Conservation (phyloP, 192 early-diverging fungal genomes). For the Coemansia sp. region DNA sequence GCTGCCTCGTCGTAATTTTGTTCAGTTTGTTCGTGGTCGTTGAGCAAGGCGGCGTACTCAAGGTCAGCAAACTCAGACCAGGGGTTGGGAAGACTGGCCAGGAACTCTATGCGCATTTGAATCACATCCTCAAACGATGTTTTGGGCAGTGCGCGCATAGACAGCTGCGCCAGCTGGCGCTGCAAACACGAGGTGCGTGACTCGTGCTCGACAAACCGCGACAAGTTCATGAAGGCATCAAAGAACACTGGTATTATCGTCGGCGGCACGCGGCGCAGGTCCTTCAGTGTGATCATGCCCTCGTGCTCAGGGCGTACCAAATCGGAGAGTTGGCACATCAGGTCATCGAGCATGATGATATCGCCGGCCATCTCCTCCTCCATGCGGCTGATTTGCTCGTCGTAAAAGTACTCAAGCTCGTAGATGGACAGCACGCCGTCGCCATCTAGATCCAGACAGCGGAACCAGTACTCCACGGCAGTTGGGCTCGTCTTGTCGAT, state of each 20-base stretch:
- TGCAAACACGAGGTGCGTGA: constrained; percentile 48
- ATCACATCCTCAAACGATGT: constrained; percentile 45
- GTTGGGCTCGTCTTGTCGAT: constrained; percentile 71
- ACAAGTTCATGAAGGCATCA: constrained; percentile 54
- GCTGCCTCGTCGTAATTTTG: background rate
- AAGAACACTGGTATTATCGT: constrained; percentile 44
- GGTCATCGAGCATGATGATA: constrained; percentile 47
- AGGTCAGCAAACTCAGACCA: constrained; percentile 55
- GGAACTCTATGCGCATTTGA: constrained; percentile 45
- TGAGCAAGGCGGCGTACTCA: constrained; percentile 51
- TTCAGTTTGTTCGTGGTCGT: constrained; percentile 40
- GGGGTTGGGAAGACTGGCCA: constrained; percentile 45
- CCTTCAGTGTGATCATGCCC: constrained; percentile 51
- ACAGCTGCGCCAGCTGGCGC: constrained; percentile 48
- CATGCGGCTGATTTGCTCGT: constrained; percentile 76
- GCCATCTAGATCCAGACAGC: constrained; percentile 86
- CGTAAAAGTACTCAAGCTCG: constrained; percentile 82
- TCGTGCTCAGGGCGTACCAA: constrained; percentile 40
- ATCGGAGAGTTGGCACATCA: constrained; percentile 54
- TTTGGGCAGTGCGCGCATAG: constrained; percentile 44
- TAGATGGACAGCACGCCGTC: constrained; percentile 83
- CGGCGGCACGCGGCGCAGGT: constrained; percentile 37
- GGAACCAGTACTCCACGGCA: constrained; percentile 84
- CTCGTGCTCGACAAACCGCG: constrained; percentile 53
- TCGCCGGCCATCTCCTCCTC: constrained; percentile 52